These are phyloP conservation scores for Ogataea trehalophila DNA, from an alignment of 805 yeast genomes.

Conservation along the genomic window DNA sequence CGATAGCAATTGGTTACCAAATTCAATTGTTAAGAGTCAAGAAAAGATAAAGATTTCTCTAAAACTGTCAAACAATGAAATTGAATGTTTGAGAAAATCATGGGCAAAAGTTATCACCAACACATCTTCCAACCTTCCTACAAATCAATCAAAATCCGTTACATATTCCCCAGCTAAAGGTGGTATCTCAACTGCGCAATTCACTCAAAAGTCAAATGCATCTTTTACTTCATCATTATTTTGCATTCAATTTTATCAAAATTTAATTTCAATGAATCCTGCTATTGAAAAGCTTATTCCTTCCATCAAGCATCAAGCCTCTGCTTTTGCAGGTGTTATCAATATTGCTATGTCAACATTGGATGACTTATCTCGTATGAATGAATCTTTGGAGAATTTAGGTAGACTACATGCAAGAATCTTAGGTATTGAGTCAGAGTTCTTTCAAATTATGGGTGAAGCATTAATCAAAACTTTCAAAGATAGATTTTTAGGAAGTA, in stretches of 20 bases:
- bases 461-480: constrained; percentile 65
- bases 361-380: constrained; percentile 52
- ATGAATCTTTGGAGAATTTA: constrained; percentile 54
- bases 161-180: not conserved
- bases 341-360: constrained; percentile 61
- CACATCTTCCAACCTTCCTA: constrained; percentile 2
- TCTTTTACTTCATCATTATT: constrained; percentile 56
- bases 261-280: constrained; percentile 57
- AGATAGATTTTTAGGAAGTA: constrained; percentile 44
- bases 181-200: not conserved
- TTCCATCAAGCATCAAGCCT: constrained; percentile 72
- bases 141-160: not conserved
- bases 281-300: constrained; percentile 64
- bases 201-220: constrained; percentile 4
- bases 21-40: constrained; percentile 25
- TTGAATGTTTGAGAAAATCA: constrained; percentile 40
- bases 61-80: constrained; percentile 32
- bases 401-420: constrained; percentile 76
- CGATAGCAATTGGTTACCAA: constrained; percentile 32
- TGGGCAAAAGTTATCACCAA: constrained; percentile 37
- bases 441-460: constrained; percentile 68
- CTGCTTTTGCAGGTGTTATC: constrained; percentile 74
- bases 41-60: constrained; percentile 20
- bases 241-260: constrained; percentile 72
- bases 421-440: constrained; percentile 63